phyloP scores from a whole-genome alignment of 768 basidiomycete genomes.

The Collybia sordida region DNA sequence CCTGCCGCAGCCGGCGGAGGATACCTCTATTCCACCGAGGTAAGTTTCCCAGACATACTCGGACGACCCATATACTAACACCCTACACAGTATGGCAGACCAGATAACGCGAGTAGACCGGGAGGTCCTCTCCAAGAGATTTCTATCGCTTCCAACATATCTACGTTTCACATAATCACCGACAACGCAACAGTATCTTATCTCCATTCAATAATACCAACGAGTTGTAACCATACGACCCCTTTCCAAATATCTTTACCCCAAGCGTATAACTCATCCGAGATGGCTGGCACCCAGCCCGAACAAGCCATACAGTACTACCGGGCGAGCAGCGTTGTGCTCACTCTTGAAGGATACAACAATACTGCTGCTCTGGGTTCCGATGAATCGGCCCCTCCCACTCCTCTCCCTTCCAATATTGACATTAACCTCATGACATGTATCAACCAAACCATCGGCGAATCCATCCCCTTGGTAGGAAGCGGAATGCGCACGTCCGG shows the following conservation, averaged over 20 bases:
- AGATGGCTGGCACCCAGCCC: constrained; percentile 28
- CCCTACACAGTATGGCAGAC: constrained; percentile 39
- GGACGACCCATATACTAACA: not conserved
- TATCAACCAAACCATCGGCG: constrained; percentile 6
- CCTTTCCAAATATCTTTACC: constrained; percentile 15
- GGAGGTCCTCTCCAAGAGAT: constrained; percentile 33
- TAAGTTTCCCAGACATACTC: constrained; percentile 23
- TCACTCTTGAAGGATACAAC: constrained; percentile 68
- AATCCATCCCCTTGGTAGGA: constrained; percentile 2
- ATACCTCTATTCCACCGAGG: constrained; percentile 33
- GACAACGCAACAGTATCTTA: constrained; percentile 42
- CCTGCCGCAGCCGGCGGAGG: constrained; percentile 17
- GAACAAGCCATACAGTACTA: constrained; percentile 67
- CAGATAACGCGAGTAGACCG: constrained; percentile 41
- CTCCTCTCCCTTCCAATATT: not conserved
- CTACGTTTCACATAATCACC: constrained; percentile 37
- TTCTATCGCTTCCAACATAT: constrained; percentile 7
- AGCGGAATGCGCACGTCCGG: not conserved
- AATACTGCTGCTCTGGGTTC: constrained; percentile 46
- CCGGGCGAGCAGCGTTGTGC: constrained; percentile 58
- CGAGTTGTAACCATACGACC: constrained; percentile 28
- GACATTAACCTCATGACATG: constrained; percentile 2
- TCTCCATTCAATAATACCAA: constrained; percentile 23
- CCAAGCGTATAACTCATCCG: constrained; percentile 26
- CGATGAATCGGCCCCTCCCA: constrained; percentile 2